Evolutionary conservation across 2,329 filamentous ascomycete species (phyloP).

Genomic region (Nemania bipapillata): DNA sequence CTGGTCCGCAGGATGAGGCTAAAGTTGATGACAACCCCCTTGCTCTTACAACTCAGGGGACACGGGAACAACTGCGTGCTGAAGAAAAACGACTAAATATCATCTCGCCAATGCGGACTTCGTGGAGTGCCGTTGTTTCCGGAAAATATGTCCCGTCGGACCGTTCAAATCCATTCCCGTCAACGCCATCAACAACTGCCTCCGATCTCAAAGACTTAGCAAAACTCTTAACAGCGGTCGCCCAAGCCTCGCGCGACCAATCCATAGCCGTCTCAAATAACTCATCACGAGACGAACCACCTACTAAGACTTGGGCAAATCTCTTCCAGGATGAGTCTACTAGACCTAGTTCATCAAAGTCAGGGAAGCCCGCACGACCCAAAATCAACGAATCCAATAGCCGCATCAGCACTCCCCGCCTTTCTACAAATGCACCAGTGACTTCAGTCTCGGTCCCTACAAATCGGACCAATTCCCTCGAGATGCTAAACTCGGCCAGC

Average conservation of each 20-base stretch:
- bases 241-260: not conserved
- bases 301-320: not conserved
- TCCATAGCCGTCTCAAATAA: not conserved
- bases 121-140: constrained; percentile 30
- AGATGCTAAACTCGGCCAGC: not conserved
- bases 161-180: not conserved
- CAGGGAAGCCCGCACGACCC: not conserved
- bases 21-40: constrained; percentile 10
- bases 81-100: not conserved
- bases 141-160: constrained; percentile 18
- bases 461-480: not conserved
- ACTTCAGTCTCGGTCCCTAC: no score
- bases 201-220: not conserved
- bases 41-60: no score
- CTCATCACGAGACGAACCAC: not conserved
- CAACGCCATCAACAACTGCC: not conserved
- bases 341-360: not conserved
- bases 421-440: not conserved
- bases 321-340: not conserved
- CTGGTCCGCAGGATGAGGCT: constrained; percentile 12
- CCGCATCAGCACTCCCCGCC: not conserved
- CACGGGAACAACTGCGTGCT: not conserved
- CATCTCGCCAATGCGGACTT: not conserved
- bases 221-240: not conserved
- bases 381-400: not conserved